Base-by-base conservation (phyloP, 176 grass and related monocot genomes). In the Dactylis glomerata region DNA sequence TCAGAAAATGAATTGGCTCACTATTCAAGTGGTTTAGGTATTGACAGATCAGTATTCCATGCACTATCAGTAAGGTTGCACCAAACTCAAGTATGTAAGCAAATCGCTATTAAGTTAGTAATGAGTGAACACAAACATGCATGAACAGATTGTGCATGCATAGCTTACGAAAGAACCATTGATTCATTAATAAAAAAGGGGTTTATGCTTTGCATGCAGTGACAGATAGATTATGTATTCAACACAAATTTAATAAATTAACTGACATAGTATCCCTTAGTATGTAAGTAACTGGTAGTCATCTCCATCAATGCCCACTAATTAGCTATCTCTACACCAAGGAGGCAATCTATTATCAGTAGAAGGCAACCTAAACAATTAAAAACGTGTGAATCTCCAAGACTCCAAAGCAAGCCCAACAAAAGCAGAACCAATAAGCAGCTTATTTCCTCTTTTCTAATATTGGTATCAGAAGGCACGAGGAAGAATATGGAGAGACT, bases 1-100 rank as follows among this genome's bases (percentile, higher is more conserved):
- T 78, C n/a, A 92, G 36, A 77, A 49, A 79, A 51, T 41, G n/a
- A 68, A 85, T 45, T 6, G 44, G 22, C 40, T 64, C 8, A 28
- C 27, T 28, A 55, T 20, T 81, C 11, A 32, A 64, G 20, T 45
- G 3, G 5, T 31, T 56, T 52, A 36, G 36, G 20, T 55, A 78
- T 52, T 31, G 64, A 12, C 28, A 72, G 57, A 75, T 11, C 55
- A 32, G 46, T 81, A 59, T 19, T 65, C 10, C 16, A 83, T 66
- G 27, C 52, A 27, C 20, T 49, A 52, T 20, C 27, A 67, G 57
- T 19, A 59, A 38, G 10, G 0, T 63, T 55, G 14, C 19, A 20
- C 19, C 38, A 81, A 66, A 50, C 36, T 31, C 26, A 65, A 33
- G 49, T 31, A 26, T 70, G 19, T 75, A 36, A 65, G 55, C 24